Base-by-base conservation (phyloP, 2,329 filamentous ascomycete species). In the Elsinoe necatrix region DNA sequence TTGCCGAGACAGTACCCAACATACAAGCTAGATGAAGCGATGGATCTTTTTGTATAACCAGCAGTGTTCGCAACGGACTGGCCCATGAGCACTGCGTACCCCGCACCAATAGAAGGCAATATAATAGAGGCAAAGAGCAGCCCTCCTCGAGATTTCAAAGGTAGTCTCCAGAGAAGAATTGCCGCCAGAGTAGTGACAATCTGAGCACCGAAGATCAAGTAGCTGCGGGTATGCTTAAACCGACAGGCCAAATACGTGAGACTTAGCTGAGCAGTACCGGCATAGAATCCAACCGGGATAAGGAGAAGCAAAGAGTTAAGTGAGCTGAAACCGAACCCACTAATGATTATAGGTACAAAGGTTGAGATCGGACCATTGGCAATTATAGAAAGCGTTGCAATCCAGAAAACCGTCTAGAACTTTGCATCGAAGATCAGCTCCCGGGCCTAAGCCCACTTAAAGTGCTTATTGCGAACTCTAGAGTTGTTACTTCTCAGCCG, bases 1-100 rank as follows among this genome's bases (percentile, higher is more conserved):
- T 75, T 76, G 12, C 67, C 75, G 6, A 78, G 66, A 61, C 77
- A 79, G 61, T 79, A 79, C 0, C 76, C 77, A 18, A 79, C 72
- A 51, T 76, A 79, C 4, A 78, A 67, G 0, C 76, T 75, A 1
- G 75, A 76, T 0, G 74, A 75, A 1, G 72, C 73, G 0, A 79
- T 66, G 1, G 73, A 73, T 1, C 75, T 67, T 64, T 80, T 79
- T 0, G 77, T 79, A 54, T 79, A 79, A 1, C 77, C 77, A 0
- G 77, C 75, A 6, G 73, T 78, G 59, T 80, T 79, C 25, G 76
- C 75, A 41, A 76, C 71, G 41, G 73, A 70, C 4, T 78, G 63
- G 0, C 74, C 75, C 70, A 81, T 77, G 0, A 78, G 63, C 3
- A 79, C 73, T 1, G 74, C 76, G 58, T 80, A 80, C 0, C 71